These are phyloP conservation scores for Achaetomiella virescens DNA, from an alignment of 495 filamentous ascomycete species.

Conservation along the genomic window DNA sequence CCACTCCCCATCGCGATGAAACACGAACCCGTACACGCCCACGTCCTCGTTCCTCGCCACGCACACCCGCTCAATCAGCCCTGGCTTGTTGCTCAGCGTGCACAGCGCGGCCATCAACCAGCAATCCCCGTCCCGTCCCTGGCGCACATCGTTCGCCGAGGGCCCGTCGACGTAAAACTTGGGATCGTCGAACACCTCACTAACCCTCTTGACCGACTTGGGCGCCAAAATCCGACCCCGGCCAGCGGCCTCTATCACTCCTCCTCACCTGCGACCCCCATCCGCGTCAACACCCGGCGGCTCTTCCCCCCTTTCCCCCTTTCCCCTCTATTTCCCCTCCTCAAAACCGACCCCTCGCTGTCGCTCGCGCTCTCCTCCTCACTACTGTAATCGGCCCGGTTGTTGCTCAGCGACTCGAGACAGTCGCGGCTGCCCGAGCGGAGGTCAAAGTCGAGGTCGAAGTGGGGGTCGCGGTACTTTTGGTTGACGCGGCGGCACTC, in stretches of 20 bases:
- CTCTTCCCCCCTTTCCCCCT: not conserved
- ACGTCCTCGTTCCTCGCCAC: conserved; percentile 73
- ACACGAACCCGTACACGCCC: conserved; percentile 93
- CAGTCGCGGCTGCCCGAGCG: conserved; percentile 55
- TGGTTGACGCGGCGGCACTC: conserved; percentile 82
- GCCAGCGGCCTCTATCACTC: conserved; percentile 3
- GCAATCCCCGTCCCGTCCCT: conserved; percentile 79
- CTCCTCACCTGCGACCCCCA: not conserved
- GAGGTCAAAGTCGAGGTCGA: conserved; percentile 79
- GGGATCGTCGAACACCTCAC: conserved; percentile 83
- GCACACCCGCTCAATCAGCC: conserved; percentile 74
- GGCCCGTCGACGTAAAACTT: conserved; percentile 80
- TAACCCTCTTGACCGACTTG: conserved; percentile 58
- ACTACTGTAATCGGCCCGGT: conserved; percentile 6
- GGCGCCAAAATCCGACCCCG: conserved; percentile 42
- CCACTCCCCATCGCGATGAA: conserved; percentile 91
- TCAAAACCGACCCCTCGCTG: not conserved
- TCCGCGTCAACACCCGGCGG: not conserved
- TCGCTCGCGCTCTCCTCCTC: not conserved
- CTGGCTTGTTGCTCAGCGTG: conserved; percentile 73
- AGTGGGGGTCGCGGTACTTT: conserved; percentile 84
- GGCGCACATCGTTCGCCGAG: conserved; percentile 73
- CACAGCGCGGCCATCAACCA: conserved; percentile 87
- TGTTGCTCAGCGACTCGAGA: conserved; percentile 54
- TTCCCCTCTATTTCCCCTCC: not conserved